These are phyloP conservation scores for Annona cherimola DNA, from an alignment of 164 flowering plant species.

Conservation along the genomic window DNA sequence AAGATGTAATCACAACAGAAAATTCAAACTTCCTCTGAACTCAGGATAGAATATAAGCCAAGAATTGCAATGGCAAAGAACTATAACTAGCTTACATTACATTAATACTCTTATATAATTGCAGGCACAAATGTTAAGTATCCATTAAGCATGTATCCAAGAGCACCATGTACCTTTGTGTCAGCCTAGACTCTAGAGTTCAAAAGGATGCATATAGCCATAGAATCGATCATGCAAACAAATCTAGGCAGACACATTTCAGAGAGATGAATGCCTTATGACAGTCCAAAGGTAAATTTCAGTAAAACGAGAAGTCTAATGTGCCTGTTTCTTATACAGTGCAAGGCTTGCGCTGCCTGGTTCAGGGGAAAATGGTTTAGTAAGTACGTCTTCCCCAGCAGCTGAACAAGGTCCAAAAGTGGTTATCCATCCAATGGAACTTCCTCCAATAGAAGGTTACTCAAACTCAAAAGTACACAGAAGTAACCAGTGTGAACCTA, in stretches of 20 bases:
- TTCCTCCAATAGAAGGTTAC: slow-evolving; percentile 29
- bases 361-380: slow-evolving; percentile 70
- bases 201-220: neutral
- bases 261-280: neutral
- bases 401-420: slow-evolving; percentile 2
- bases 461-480: slow-evolving; percentile 10
- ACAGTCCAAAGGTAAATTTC: neutral
- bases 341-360: slow-evolving; percentile 91
- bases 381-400: slow-evolving; percentile 33
- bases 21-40: neutral
- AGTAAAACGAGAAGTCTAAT: slow-evolving; percentile 9
- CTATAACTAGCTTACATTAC: no score
- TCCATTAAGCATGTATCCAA: no score
- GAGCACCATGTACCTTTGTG: neutral
- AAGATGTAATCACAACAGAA: neutral
- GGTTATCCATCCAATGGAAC: slow-evolving; percentile 14
- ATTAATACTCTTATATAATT: no score
- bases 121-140: no score
- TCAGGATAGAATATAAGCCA: neutral
- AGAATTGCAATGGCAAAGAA: no score
- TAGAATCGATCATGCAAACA: neutral
- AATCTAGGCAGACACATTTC: neutral
- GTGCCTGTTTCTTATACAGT: slow-evolving; percentile 35
- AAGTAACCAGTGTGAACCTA: slow-evolving; percentile 35
- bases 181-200: neutral